Base-by-base conservation (phyloP, 768 basidiomycete species). In the Leccinum barrowsii region DNA sequence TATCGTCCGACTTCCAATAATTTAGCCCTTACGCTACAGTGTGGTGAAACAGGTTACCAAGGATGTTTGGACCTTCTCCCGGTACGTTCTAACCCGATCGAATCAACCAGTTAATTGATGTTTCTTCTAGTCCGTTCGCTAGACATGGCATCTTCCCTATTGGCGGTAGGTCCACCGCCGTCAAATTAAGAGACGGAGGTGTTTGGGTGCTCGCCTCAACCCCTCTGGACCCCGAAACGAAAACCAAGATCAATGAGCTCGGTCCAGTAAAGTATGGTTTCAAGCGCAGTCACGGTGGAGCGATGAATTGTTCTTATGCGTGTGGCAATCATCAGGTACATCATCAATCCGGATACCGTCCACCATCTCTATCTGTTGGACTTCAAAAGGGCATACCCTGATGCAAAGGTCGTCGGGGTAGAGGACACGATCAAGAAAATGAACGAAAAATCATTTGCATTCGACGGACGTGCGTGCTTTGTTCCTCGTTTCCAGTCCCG, bases 141-240 rank as follows among this genome's bases (percentile, higher is more conserved):
- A 81, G 90, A 46, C 83, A 80, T 58, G 83, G 85, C 8, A 7
- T 91, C 26, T 64, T 92, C 15, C 90, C 91, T 4, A 75, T 94
- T 28, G 94, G 94, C 1, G 92, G 92, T 19, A 78, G 94, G 48
- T 86, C 90, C 7, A 95, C 92, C 0, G 94, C 92, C 0, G 77
- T 95, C 64, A 83, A 80, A 71, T 77, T 94, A 22, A 73, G 73
- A 40, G 79, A 81, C 52, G 85, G 87, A 37, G 85, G 82, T 12
- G 85, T 94, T 26, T 94, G 90, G 84, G 78, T 94, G 12, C 76
- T 92, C n/a, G 92, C 90, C 0, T 92, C 90, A 1, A 87, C 87
- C 7, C 87, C 89, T 1, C 74, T 91, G 54, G 81, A 83, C 37
- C 74, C 75, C 3, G 83, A 84, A 26, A 92, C 90, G 3, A 86